Conservation (phyloP, 129 eudicot genomes). For the Artemisia argyi region DNA sequence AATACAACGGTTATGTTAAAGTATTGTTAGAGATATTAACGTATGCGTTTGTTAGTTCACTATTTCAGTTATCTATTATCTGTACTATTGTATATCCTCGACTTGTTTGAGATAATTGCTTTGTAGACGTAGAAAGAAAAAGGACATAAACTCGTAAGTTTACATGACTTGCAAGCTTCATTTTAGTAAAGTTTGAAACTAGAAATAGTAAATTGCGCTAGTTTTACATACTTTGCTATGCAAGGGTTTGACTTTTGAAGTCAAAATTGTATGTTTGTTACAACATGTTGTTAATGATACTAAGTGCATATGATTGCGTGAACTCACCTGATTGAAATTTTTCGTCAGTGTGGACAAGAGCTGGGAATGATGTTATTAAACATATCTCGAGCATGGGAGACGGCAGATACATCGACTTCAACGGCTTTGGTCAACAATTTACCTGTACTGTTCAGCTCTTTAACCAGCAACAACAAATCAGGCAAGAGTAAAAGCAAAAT, state of each 20-base stretch:
- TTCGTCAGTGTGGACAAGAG: constrained; percentile 83
- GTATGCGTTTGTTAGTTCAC: not conserved
- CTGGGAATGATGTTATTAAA: constrained; percentile 73
- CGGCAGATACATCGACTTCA: constrained; percentile 77
- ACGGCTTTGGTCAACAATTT: constrained; percentile 57
- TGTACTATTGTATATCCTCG: too few relatives aligned
- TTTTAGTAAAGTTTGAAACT: not conserved
- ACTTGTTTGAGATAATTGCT: too few relatives aligned
- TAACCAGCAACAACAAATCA: constrained; percentile 53
- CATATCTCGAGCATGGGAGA: constrained; percentile 90
- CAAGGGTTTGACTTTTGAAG: constrained; percentile 15
- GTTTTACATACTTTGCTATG: not conserved
- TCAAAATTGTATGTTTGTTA: constrained; percentile 7
- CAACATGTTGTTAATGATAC: not conserved
- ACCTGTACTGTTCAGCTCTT: constrained; percentile 53
- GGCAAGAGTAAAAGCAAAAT: constrained; percentile 53
- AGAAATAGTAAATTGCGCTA: not conserved
- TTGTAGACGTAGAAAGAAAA: too few relatives aligned
- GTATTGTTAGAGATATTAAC: not conserved
- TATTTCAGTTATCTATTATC: too few relatives aligned
- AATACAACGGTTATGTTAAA: not conserved
- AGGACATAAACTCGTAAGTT: too few relatives aligned
- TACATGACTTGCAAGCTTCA: not conserved
- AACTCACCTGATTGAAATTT: constrained; percentile 8
- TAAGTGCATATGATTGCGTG: constrained; percentile 2